Base-by-base conservation (phyloP, 352 stramenopile species). In the Saprolegnia diclina region DNA sequence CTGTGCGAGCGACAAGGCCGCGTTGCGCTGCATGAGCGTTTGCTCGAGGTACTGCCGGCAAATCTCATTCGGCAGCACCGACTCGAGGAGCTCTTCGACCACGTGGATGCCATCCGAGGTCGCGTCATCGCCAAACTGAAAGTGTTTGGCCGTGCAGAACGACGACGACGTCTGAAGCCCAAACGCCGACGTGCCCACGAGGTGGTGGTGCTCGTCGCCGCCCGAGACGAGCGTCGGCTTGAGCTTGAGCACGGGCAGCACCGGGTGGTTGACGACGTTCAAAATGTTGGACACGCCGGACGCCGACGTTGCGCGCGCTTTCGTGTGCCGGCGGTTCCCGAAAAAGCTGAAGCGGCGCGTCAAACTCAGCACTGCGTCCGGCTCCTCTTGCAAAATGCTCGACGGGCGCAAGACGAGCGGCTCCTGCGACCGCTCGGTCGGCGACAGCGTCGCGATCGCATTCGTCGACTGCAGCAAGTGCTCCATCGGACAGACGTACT, bases 21-120 rank as follows among this genome's bases (percentile, higher is more conserved):
- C 16, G 18, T 11, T 19, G 14, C n/a, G 16, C 35, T n/a, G 16
- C 6, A 52, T 5, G 5, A 65, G n/a, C 9, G 38, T 45, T 35
- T 90, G 65, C 26, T 91, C 82, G 42, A 94, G 64, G 44, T 90
- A 94, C 62, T 91, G 82, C 1, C 83, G 76, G n/a, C 83, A 82
- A 19, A 92, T 74, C 56, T 91, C 86, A 52, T 91, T 94, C 35
- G 84, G 90, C 44, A 92, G 81, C 14, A 87, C 79, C 63, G 79
- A 91, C 68, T 94, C 86, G 0, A 75, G 77, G 80, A 94, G 89
- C 59, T 91, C 81, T 74, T 94, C 86, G 11, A 91, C 81, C 18
- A 92, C 37, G 13, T 21, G 14, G 37, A 54, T 11, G 40, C 16
- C 22, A 21, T 45, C 38, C 7, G 7, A 45, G 38, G 38, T 14